Evolutionary conservation across 1,284 basidiomycete species (phyloP).

Genomic region (Amylostereum areolatum): DNA sequence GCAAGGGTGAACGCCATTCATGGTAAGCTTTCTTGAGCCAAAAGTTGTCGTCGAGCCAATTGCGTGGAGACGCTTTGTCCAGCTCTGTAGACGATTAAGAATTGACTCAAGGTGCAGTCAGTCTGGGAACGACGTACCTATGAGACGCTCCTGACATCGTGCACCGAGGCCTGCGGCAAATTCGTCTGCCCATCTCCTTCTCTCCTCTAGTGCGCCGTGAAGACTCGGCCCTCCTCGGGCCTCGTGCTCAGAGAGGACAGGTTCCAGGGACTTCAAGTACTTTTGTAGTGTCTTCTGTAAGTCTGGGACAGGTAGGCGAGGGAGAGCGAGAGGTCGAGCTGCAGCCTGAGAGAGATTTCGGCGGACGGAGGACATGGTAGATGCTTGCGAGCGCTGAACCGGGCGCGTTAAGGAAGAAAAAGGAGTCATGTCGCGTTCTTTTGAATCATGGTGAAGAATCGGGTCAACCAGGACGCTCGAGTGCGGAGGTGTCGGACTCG

Average conservation of each 20-base stretch:
- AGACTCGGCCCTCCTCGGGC: conserved; percentile 49
- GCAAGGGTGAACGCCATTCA: conserved; percentile 82
- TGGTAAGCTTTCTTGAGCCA: conserved; percentile 91
- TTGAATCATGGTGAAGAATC: no score
- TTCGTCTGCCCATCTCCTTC: conserved; percentile 63
- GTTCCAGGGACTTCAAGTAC: conserved; percentile 79
- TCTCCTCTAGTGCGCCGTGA: conserved; percentile 51
- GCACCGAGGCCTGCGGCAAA: conserved; percentile 73
- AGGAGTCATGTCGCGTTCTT: no score
- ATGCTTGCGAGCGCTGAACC: neutral
- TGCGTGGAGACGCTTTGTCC: conserved; percentile 80
- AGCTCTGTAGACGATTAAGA: conserved; percentile 48
- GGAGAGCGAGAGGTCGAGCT: conserved; percentile 18
- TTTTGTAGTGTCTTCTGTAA: conserved; percentile 73
- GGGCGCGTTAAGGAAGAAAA: no score
- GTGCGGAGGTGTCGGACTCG: no score
- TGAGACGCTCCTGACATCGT: conserved; percentile 73
- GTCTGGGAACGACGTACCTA: conserved; percentile 45
- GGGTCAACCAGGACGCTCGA: no score
- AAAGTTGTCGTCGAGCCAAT: conserved; percentile 95
- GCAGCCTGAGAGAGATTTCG: neutral
- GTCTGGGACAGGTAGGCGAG: conserved; percentile 83
- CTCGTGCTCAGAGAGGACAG: conserved; percentile 76
- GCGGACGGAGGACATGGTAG: neutral
- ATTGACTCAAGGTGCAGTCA: neutral